Conservation (phyloP, 768 basidiomycete species). For the Lepiota brunneoincarnata region DNA sequence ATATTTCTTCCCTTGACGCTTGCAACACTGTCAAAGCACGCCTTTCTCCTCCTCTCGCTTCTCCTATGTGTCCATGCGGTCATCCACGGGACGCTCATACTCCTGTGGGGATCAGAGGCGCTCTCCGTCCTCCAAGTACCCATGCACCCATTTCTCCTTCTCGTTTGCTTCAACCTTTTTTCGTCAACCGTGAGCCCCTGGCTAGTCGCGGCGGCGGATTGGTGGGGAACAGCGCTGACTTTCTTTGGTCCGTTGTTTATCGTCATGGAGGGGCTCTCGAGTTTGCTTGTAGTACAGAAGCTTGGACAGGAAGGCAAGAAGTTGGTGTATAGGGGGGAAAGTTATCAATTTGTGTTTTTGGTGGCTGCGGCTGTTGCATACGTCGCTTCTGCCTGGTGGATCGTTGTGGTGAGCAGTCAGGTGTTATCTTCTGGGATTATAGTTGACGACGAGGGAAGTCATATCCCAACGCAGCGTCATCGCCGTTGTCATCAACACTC, state of each 20-base stretch:
- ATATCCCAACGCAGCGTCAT: slow-evolving; percentile 79
- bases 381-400: slow-evolving; percentile 84
- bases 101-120: slow-evolving; percentile 67
- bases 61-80: slow-evolving; percentile 74
- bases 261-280: slow-evolving; percentile 80
- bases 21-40: slow-evolving; percentile 75
- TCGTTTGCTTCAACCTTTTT: slow-evolving; percentile 85
- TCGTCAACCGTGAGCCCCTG: slow-evolving; percentile 59
- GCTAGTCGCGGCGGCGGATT: slow-evolving; percentile 52
- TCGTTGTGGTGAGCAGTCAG: slow-evolving; percentile 60
- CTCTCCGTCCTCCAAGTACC: slow-evolving; percentile 81
- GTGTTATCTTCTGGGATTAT: not conserved
- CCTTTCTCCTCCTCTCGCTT: slow-evolving; percentile 79
- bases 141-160: slow-evolving; percentile 82
- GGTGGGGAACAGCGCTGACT: slow-evolving; percentile 73
- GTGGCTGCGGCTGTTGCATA: slow-evolving; percentile 78
- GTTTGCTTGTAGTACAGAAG: slow-evolving; percentile 78
- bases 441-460: slow-evolving; percentile 41
- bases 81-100: slow-evolving; percentile 76
- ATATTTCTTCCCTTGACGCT: slow-evolving; percentile 83
- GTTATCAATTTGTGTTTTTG: slow-evolving; percentile 73
- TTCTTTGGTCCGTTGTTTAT: slow-evolving; percentile 79
- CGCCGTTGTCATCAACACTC: slow-evolving; percentile 85
- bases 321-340: slow-evolving; percentile 66
- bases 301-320: slow-evolving; percentile 75